A percentile compares a stretch with the other conserved stretches of the same genome.
These are phyloP conservation scores for Clonostachys rhizophaga DNA, from an alignment of 2,329 filamentous ascomycete species.

Conservation along the genomic window DNA sequence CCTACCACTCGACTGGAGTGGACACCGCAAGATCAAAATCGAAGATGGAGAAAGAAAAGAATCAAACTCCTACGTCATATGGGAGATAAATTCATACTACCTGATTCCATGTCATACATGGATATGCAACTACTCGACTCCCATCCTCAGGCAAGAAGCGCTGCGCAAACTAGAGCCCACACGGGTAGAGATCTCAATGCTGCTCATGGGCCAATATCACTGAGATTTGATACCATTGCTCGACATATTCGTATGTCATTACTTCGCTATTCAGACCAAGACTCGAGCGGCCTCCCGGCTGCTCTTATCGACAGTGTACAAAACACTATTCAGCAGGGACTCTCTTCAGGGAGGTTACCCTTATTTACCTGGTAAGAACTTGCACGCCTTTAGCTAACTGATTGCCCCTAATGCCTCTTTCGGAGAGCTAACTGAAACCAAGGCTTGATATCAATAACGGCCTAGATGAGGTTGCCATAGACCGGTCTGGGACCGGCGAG, in stretches of 20 bases:
- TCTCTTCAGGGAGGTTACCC: slow-evolving; percentile 14
- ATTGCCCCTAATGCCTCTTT: too few species aligned
- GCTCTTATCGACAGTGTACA: background rate
- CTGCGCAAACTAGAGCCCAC: too few species aligned
- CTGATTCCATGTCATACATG: slow-evolving; percentile 22
- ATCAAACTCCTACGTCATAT: slow-evolving; percentile 18
- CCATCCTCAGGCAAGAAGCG: too few species aligned
- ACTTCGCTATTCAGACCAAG: too few species aligned
- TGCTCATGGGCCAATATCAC: too few species aligned
- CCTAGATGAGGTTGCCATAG: background rate
- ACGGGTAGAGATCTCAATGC: too few species aligned
- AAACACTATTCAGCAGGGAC: slow-evolving; percentile 14
- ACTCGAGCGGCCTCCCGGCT: too few species aligned
- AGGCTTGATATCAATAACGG: too few species aligned
- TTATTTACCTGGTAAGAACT: slow-evolving; percentile 24
- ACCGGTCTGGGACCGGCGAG: slow-evolving; percentile 4
- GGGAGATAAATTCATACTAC: slow-evolving; percentile 25
- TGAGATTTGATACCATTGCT: too few species aligned
- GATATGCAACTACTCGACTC: slow-evolving; percentile 7
- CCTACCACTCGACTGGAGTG: slow-evolving; percentile 17
- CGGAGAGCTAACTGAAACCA: too few species aligned
- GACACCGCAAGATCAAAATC: slow-evolving; percentile 13
- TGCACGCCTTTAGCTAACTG: background rate
- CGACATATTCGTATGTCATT: too few species aligned
- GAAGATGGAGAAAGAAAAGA: slow-evolving; percentile 18